Percentiles rank a stretch among this genome's conserved stretches.
Evolutionary conservation across 495 filamentous ascomycete genomes (phyloP).

Genomic region (Hypoxylon fuscum): DNA sequence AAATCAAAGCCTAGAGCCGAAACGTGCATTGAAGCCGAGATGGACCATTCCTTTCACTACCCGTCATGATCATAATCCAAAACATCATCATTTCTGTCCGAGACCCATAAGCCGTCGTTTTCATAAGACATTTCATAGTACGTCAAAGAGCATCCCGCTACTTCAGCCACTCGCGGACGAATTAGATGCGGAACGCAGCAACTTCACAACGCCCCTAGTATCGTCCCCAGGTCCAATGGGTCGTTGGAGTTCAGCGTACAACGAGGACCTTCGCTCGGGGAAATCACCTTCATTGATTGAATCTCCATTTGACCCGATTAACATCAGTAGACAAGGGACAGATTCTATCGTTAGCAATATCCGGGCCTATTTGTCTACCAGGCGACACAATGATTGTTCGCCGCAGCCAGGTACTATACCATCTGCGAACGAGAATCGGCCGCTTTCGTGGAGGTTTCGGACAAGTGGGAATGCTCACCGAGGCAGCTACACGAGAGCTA

Average conservation of each 20-base stretch:
- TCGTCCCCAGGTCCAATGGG: constrained; percentile 4
- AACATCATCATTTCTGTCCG: constrained; percentile 32
- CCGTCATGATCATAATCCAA: constrained; percentile 26
- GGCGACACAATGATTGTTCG: constrained; percentile 17
- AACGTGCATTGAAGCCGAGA: constrained; percentile 5
- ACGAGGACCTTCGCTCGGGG: constrained; percentile 8
- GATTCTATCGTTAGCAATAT: constrained; percentile 34
- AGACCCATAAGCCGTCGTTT: constrained; percentile 20
- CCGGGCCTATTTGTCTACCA: constrained; percentile 34
- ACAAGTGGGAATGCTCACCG: background rate
- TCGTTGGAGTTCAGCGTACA: constrained; percentile 6
- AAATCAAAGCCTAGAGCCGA: constrained; percentile 2
- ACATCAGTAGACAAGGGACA: constrained; percentile 22
- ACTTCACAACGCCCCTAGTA: background rate
- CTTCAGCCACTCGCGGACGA: constrained; percentile 20
- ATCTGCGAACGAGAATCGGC: constrained; percentile 10
- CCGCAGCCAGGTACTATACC: background rate
- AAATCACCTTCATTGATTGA: background rate
- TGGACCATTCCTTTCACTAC: constrained; percentile 18
- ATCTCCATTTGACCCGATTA: background rate
- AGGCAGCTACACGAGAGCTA: background rate
- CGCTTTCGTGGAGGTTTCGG: background rate
- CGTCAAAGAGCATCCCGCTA: constrained; percentile 23
- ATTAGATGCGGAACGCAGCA: background rate
- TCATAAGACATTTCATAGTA: constrained; percentile 19